phyloP scores from a whole-genome alignment of 2,329 filamentous ascomycete species.

The Colletotrichum agaves region DNA sequence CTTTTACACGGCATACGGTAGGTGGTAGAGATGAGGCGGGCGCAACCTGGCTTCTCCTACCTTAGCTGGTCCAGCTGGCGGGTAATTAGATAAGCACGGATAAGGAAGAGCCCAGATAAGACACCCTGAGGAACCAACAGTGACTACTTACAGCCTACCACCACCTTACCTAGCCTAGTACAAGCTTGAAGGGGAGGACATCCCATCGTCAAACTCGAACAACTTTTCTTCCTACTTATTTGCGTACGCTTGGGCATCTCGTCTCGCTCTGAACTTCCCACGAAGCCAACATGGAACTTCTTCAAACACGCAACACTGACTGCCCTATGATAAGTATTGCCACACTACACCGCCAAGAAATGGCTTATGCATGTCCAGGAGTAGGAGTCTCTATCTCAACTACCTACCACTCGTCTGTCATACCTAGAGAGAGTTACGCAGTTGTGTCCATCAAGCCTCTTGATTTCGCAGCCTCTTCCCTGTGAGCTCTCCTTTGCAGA shows the following conservation, averaged over 20 bases:
- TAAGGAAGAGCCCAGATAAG: constrained; percentile 5
- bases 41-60: no score
- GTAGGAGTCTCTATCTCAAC: constrained; percentile 12
- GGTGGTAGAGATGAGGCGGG: no score
- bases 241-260: neutral
- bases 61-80: neutral
- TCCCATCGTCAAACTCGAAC: no score
- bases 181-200: no score
- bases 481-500: neutral
- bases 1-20: no score
- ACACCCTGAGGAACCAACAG: neutral
- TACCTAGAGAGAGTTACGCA: neutral
- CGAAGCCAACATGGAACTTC: neutral
- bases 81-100: constrained; percentile 9
- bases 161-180: no score
- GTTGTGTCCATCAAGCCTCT: neutral
- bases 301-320: neutral
- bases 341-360: constrained; percentile 4
- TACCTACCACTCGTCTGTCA: neutral
- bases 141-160: no score
- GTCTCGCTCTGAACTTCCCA: neutral
- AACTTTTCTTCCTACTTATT: no score
- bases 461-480: neutral
- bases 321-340: neutral
- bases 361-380: neutral